These are phyloP conservation scores for Colletotrichum tropicale DNA, from an alignment of 2,329 filamentous ascomycete genomes.

Conservation along the genomic window DNA sequence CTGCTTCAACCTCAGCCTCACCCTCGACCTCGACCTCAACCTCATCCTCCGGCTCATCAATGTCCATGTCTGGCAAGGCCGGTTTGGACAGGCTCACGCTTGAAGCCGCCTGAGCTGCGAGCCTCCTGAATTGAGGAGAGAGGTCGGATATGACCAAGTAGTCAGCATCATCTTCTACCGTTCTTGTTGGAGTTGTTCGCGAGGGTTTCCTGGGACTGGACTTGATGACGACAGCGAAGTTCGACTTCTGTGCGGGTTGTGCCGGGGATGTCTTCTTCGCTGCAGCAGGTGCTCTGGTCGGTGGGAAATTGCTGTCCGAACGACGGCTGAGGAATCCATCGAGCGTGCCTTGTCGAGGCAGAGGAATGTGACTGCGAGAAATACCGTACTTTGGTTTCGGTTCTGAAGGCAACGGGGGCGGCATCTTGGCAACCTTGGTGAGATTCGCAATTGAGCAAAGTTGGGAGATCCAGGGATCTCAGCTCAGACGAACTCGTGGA, in stretches of 20 bases:
- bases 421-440: neutral
- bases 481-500: neutral
- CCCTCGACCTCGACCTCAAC: neutral
- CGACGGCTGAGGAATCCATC: neutral
- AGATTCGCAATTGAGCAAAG: neutral
- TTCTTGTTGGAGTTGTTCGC: neutral
- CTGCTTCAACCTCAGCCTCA: neutral
- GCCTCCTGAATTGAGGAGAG: conserved; percentile 17
- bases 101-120: conserved; percentile 5
- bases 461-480: neutral
- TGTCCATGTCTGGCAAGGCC: neutral
- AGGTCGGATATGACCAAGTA: conserved; percentile 25
- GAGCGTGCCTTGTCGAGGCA: conserved; percentile 2
- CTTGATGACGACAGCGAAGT: conserved; percentile 15
- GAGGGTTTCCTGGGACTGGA: neutral
- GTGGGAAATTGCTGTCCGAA: neutral
- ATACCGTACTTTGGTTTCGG: neutral
- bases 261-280: neutral
- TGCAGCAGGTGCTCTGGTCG: neutral
- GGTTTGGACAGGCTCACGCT: conserved; percentile 18
- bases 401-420: neutral
- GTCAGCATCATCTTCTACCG: conserved; percentile 15
- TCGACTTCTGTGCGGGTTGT: conserved; percentile 1
- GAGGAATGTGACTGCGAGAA: neutral
- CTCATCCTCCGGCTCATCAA: neutral